Conservation (phyloP, 2,329 filamentous ascomycete genomes). For the Metarhizium robertsii region DNA sequence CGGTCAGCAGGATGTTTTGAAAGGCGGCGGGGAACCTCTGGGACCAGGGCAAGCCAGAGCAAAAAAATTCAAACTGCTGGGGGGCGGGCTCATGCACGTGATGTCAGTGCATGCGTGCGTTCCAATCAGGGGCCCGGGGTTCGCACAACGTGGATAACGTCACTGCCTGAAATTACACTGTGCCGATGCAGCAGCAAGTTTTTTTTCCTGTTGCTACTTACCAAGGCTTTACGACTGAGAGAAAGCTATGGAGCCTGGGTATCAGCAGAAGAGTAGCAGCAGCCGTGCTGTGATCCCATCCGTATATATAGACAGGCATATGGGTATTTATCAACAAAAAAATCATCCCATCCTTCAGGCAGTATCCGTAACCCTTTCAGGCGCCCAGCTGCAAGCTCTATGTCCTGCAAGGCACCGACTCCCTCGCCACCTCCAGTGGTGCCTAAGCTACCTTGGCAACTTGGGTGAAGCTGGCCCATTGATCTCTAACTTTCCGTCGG, state of each 20-base stretch:
- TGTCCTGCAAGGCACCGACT: not conserved
- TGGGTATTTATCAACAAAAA: not conserved
- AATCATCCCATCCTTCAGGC: not conserved
- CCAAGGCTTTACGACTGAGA: too few species aligned
- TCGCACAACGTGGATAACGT: conserved; percentile 9
- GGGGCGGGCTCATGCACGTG: conserved; percentile 25
- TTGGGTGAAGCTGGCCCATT: not conserved
- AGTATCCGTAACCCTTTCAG: not conserved
- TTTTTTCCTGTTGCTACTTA: not conserved
- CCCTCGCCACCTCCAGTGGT: not conserved
- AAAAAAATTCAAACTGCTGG: conserved; percentile 34
- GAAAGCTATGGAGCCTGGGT: not conserved
- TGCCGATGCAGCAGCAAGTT: not conserved
- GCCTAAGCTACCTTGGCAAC: not conserved
- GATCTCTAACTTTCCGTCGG: not conserved
- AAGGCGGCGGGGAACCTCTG: conserved; percentile 31
- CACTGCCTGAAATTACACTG: conserved; percentile 13
- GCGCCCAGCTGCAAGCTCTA: not conserved
- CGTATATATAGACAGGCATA: not conserved
- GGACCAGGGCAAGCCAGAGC: conserved; percentile 25
- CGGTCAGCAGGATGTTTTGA: conserved; percentile 32
- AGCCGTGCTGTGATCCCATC: not conserved
- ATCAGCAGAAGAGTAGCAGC: not conserved
- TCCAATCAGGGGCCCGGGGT: conserved; percentile 6
- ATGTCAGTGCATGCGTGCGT: conserved; percentile 13